Base-by-base conservation (phyloP, 2,329 filamentous ascomycete species). In the Calonectria hawksworthii region DNA sequence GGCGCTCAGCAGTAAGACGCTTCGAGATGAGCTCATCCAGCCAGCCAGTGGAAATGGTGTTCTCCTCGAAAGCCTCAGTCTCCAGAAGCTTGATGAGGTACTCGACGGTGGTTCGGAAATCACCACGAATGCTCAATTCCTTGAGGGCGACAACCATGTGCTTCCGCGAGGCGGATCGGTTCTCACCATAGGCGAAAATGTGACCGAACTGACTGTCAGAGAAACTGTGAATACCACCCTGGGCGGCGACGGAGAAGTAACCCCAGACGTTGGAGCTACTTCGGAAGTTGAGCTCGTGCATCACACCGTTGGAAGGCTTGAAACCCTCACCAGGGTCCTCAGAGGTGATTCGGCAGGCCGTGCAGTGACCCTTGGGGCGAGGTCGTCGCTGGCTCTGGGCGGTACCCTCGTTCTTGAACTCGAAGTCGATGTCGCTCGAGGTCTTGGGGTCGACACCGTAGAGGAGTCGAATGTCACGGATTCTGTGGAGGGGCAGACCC, bases 111-210 rank as follows among this genome's bases (percentile, higher is more conserved):
- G 97, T 99, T 84, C 96, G 92, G 92, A 99, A 99, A 86, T 99
- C 97, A 91, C 97, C 97, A 88, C 97, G 97, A 89, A 99, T 99
- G 89, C 96, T 99, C 87, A 99, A 87, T 88, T 99, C 97, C 90
- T 99, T 99, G 84, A 99, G 88, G 21, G 97, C 97, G 80, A 99
- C 94, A 80, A 99, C 96, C 97, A 99, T 99, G 89, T 99, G 98
- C 87, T 99, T 99, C 79, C 97, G 90, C 32, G 97, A 99, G 32
- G 97, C 96, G 66, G 96, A 94, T 85, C 97, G 93, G 89, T 98
- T 99, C 90, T 99, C 97, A 75, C 97, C 97, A 82, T 99, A 99
- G 68, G 97, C 98, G 86, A 99, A 99, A 81, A 99, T 99, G 88
- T 99, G 97, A 87, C 97, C 97, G 82, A 99, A 99, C 84, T 99